Base-by-base conservation (phyloP, 768 basidiomycete genomes). In the Cystofilobasidium ferigula region DNA sequence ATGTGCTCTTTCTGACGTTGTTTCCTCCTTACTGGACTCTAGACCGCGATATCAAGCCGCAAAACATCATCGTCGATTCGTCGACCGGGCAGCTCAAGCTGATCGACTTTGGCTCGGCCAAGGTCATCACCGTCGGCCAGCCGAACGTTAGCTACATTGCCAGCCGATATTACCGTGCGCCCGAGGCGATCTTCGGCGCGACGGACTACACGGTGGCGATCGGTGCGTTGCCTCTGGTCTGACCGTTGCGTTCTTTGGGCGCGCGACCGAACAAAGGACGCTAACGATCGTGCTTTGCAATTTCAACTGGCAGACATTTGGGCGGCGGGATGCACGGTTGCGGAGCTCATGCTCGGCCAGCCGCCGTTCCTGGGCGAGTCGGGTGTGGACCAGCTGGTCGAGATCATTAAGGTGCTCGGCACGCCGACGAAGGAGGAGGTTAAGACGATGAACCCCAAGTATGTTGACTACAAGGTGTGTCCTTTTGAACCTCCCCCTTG, bases 241-340 rank as follows among this genome's bases (percentile, higher is more conserved):
- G 8, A 34, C 57, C 57, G 12, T 28, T 16, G 16, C 57, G 28
- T n/a, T n/a, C n/a, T n/a, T n/a, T n/a, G n/a, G n/a, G n/a, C 14
- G 14, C 43, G 14, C 43, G 43, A 47, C n/a, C n/a, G n/a, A n/a
- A n/a, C n/a, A n/a, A n/a, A n/a, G n/a, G n/a, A n/a, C n/a, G n/a
- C n/a, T n/a, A n/a, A n/a, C n/a, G n/a, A 22, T 51, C 26, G 48
- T 10, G 48, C 10, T 51, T 51, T 20, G 14, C 22, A 8, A 14
- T 51, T 9, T 51, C 9, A n/a, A 30, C 18, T 61, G 24, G 26
- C 72, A 93, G 93, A 99, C 75, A 92, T 99, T 73, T 99, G 95
- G 95, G 97, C 93, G 72, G 97, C 94, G 47, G 95, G 95, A 36
- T 99, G 95, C 79, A 95, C 98, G 61, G 97, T 99, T 92, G 95